phyloP scores from a whole-genome alignment of 768 basidiomycete species.

The Tulasnella sp. region DNA sequence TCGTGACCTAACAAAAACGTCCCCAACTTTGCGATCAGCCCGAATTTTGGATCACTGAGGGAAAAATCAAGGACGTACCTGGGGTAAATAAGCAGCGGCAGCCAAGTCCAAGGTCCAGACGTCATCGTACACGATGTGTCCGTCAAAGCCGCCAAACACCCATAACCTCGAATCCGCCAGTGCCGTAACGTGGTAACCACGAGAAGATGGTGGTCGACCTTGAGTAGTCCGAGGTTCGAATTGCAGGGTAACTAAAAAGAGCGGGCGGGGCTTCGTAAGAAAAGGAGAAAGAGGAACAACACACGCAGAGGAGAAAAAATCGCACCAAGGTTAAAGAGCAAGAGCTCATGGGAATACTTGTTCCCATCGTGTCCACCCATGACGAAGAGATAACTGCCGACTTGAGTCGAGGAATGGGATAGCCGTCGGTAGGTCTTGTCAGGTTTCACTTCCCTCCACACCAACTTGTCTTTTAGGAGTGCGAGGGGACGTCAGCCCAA shows the following conservation, averaged over 20 bases:
- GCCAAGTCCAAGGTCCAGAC: slow-evolving; percentile 79
- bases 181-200: slow-evolving; percentile 80
- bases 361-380: slow-evolving; percentile 80
- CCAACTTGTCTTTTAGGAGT: slow-evolving; percentile 27
- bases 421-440: slow-evolving; percentile 50
- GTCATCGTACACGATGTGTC: slow-evolving; percentile 61
- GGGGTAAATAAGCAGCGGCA: slow-evolving; percentile 80
- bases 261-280: not conserved
- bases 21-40: too few species aligned
- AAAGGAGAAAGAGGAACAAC: not conserved
- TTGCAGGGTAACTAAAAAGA: slow-evolving; percentile 60
- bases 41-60: not conserved
- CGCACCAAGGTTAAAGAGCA: slow-evolving; percentile 81
- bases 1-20: slow-evolving; percentile 40
- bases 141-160: slow-evolving; percentile 72
- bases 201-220: slow-evolving; percentile 60
- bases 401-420: slow-evolving; percentile 80
- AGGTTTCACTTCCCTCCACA: slow-evolving; percentile 32
- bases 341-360: slow-evolving; percentile 59
- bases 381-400: slow-evolving; percentile 87
- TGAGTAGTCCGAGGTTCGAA: slow-evolving; percentile 66
- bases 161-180: slow-evolving; percentile 80
- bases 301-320: not conserved
- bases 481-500: not conserved
- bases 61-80: slow-evolving; percentile 40